Evolutionary conservation across 2,329 filamentous ascomycete species (phyloP), one percentile per base, ranked within the genome.

Genomic region (Knufia petricola): DNA sequence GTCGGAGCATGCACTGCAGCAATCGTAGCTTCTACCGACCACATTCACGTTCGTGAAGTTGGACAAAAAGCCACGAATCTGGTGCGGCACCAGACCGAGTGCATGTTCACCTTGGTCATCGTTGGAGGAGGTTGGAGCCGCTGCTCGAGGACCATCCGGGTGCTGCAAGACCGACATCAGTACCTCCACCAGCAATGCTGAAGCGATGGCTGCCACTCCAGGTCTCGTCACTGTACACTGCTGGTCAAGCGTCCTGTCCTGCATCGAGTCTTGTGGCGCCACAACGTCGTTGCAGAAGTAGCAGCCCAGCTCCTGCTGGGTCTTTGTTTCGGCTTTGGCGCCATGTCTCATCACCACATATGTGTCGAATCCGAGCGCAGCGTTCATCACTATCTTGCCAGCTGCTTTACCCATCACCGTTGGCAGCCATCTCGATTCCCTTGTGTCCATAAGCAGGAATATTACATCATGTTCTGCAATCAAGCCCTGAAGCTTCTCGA

Each of bases 231-330:
- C 92, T 0, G 92, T 98, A 66, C 92, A 98, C 68, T 96, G 92
- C 64, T 98, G 92, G 63, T 98, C 92, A 9, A 98, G 80, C 0
- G 92, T 96, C 58, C 89, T 86, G 60, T 95, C 88, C 66, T 90
- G 95, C 62, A 95, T 78, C 2, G 88, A 95, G 86, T 94, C 60
- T 53, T 84, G 84, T 19, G 92, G 92, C 4, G 90, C 87, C 43
- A 96, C 90, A 21, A 98, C 90, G 64, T 98, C 92, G 60, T 94
- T 96, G 69, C 92, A 98, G 67, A 96, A 98, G 65, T 98, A 98
- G 67, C 92, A 98, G 8, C 92, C 92, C 21, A 96, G 73, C 21
- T 86, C 80, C 24, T 40, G n/a, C 21, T 31, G 38, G 15, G 69
- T 74, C 9, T 77, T 72, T 44, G 73, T 69, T 36, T 68, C 64